Conservation (phyloP, 768 basidiomycete species). For the Ephemerocybe angulata region DNA sequence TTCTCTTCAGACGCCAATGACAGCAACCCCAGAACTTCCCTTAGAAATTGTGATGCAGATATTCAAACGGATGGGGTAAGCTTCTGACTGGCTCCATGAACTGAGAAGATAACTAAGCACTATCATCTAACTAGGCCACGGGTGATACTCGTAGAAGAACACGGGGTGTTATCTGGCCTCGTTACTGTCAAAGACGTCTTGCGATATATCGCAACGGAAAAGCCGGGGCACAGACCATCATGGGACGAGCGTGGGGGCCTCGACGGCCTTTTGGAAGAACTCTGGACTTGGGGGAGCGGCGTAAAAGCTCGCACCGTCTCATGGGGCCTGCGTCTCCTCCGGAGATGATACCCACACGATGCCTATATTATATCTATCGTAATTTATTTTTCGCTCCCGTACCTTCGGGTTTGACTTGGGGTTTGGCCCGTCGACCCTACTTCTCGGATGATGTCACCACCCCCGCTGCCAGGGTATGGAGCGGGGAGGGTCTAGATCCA, state of each 20-base stretch:
- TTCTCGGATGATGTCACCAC: not conserved
- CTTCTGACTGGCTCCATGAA: constrained; percentile 13
- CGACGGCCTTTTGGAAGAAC: constrained; percentile 58
- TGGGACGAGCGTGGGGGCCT: constrained; percentile 66
- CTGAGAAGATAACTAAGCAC: constrained; percentile 5
- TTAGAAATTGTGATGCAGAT: constrained; percentile 97
- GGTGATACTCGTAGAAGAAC: constrained; percentile 90
- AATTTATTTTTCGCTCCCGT: constrained; percentile 6
- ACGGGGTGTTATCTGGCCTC: constrained; percentile 77
- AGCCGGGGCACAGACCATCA: constrained; percentile 47
- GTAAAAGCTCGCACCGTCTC: constrained; percentile 31
- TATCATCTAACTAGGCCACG: constrained; percentile 61
- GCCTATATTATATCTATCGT: constrained; percentile 5
- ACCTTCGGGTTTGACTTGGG: too few species aligned
- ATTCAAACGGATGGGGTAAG: constrained; percentile 97
- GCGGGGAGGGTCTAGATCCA: not conserved
- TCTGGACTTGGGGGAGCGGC: constrained; percentile 52
- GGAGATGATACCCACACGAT: constrained; percentile 22
- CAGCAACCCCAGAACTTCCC: constrained; percentile 86
- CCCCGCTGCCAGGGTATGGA: not conserved
- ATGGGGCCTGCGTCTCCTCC: constrained; percentile 36
- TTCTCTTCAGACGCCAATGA: constrained; percentile 76
- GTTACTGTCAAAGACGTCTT: constrained; percentile 96
- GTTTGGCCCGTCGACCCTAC: too few species aligned
- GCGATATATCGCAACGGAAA: constrained; percentile 70